phyloP scores from a whole-genome alignment of 441 rosid genomes.

The Dalechampia spathulata region DNA sequence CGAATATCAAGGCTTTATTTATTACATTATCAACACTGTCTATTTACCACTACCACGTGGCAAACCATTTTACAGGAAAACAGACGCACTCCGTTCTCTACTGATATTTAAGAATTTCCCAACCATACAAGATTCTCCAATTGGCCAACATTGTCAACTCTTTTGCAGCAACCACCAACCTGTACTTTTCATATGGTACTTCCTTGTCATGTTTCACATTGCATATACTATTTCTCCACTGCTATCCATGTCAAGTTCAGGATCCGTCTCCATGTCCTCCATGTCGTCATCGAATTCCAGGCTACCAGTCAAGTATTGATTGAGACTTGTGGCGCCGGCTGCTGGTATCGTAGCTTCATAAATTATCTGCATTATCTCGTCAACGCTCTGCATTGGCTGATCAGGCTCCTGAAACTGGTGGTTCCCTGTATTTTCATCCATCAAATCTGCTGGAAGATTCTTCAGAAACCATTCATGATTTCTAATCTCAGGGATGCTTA shows the following conservation, averaged over 20 bases:
- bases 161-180: too few relatives aligned
- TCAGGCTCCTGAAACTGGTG: conserved; percentile 74
- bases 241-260: conserved; percentile 89
- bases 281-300: conserved; percentile 81
- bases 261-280: conserved; percentile 84
- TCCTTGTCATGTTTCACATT: too few relatives aligned
- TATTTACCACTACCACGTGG: too few relatives aligned
- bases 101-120: too few relatives aligned
- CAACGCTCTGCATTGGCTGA: conserved; percentile 76
- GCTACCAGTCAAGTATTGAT: conserved; percentile 68
- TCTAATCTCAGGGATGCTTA: conserved; percentile 74
- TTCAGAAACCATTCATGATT: conserved; percentile 91
- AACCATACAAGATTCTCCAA: too few relatives aligned
- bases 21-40: too few relatives aligned
- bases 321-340: conserved; percentile 52
- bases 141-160: too few relatives aligned
- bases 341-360: conserved; percentile 91
- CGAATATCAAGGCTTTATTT: too few relatives aligned
- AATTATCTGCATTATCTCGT: conserved; percentile 94
- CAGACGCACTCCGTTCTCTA: too few relatives aligned
- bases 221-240: conserved; percentile 96
- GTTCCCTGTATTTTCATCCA: conserved; percentile 48
- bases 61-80: too few relatives aligned
- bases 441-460: conserved; percentile 82
- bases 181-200: too few relatives aligned